Evolutionary conservation across 1,284 basidiomycete genomes (phyloP).

Genomic region (Puccinia sorghi): DNA sequence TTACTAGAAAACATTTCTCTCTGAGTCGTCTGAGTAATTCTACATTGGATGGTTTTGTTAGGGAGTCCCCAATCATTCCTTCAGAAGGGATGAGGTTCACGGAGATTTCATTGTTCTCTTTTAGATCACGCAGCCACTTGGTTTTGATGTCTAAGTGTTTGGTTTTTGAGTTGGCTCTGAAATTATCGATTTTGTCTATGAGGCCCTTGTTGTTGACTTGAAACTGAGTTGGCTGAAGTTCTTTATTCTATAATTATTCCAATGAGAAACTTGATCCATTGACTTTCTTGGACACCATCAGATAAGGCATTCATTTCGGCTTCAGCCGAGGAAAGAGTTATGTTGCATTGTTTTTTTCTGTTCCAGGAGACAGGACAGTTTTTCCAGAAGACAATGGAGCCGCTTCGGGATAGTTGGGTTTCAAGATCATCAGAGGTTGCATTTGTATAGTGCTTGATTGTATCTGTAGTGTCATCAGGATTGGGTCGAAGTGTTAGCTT

Average conservation of each 20-base stretch:
- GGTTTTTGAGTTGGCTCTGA: neutral
- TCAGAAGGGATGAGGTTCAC: neutral
- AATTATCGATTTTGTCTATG: neutral
- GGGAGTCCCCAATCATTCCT: neutral
- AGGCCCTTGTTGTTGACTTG: neutral
- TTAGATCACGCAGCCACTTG: neutral
- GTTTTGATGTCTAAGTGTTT: constrained; percentile 4
- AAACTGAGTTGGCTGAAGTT: neutral
- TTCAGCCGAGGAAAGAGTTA: neutral
- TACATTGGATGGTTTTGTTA: neutral
- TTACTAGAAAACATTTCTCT: neutral
- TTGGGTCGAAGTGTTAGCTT: neutral
- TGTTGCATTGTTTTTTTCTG: neutral
- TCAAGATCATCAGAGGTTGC: neutral
- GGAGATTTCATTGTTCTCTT: too few species aligned
- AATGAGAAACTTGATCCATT: neutral
- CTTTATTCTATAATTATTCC: neutral
- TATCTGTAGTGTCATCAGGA: neutral
- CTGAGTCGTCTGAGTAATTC: neutral
- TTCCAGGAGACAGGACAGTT: too few species aligned
- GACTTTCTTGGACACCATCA: too few species aligned
- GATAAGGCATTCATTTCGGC: neutral
- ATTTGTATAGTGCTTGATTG: neutral
- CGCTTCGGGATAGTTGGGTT: neutral
- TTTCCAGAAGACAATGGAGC: neutral